Evolutionary conservation across 1,284 basidiomycete genomes (phyloP).

Genomic region (Ceratobasidium sp.): DNA sequence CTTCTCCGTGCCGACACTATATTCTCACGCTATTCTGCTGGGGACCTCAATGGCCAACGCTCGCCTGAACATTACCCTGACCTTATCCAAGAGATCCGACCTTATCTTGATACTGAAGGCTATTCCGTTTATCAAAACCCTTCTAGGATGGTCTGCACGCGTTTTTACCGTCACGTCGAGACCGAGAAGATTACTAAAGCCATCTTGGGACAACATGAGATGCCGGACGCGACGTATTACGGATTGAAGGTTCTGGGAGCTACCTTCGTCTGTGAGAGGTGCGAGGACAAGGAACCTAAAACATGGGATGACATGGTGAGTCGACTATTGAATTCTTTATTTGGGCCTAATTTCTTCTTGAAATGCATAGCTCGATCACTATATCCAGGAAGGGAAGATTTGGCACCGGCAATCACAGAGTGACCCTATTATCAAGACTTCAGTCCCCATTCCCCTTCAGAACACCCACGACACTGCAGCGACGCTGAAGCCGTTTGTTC

Average conservation of each 20-base stretch:
- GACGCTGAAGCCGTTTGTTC: too few relatives aligned
- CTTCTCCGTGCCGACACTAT: conserved; percentile 28
- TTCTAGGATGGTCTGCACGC: not conserved
- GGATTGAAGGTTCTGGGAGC: not conserved
- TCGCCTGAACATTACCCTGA: not conserved
- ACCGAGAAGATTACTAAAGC: not conserved
- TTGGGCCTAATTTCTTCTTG: too few relatives aligned
- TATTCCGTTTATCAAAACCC: not conserved
- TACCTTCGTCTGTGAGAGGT: conserved; percentile 4
- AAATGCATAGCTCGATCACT: too few relatives aligned
- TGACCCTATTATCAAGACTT: too few relatives aligned
- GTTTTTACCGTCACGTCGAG: conserved; percentile 22
- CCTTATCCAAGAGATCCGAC: not conserved
- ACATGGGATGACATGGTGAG: conserved; percentile 7
- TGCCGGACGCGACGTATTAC: conserved; percentile 13
- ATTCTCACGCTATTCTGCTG: not conserved
- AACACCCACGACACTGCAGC: too few relatives aligned
- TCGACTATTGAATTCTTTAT: too few relatives aligned
- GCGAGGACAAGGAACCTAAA: not conserved
- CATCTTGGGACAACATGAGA: not conserved
- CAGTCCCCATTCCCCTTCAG: too few relatives aligned
- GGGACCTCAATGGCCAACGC: not conserved
- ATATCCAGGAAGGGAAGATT: too few relatives aligned
- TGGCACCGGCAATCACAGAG: too few relatives aligned
- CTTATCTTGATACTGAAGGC: too few relatives aligned